phyloP scores from a whole-genome alignment of 2,329 filamentous ascomycete genomes.

The Fusarium tricinctum region DNA sequence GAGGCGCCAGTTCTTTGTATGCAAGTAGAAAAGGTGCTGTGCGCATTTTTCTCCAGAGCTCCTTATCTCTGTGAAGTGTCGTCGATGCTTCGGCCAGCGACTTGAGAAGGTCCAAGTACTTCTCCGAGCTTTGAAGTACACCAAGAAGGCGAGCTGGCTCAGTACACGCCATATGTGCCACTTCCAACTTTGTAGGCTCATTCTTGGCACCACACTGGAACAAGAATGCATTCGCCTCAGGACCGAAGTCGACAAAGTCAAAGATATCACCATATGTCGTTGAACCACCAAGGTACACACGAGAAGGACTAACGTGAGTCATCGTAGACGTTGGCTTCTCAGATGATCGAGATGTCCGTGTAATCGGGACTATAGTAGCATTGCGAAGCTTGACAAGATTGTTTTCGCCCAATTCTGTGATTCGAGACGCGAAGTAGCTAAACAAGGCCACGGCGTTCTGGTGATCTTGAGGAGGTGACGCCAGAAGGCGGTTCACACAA shows the following conservation, averaged over 20 bases:
- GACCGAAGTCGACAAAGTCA: conserved; percentile 95
- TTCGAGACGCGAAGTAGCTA: conserved; percentile 83
- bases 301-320: conserved; percentile 71
- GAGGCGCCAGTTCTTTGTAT: conserved; percentile 76
- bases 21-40: conserved; percentile 83
- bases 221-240: conserved; percentile 88
- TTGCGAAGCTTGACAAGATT: conserved; percentile 72
- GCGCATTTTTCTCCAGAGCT: conserved; percentile 82
- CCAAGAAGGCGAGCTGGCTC: conserved; percentile 87
- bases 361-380: conserved; percentile 80
- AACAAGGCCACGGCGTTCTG: conserved; percentile 80
- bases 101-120: conserved; percentile 86
- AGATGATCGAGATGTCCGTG: conserved; percentile 51
- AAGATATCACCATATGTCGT: conserved; percentile 87
- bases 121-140: conserved; percentile 83
- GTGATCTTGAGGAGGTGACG: conserved; percentile 76
- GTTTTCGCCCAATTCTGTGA: conserved; percentile 77
- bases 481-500: conserved; percentile 80
- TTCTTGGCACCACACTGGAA: conserved; percentile 90
- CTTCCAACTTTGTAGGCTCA: conserved; percentile 88
- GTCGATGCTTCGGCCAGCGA: conserved; percentile 81
- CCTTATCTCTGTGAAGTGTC: conserved; percentile 81
- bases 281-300: conserved; percentile 83
- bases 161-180: conserved; percentile 84
- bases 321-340: conserved; percentile 58